A percentile compares a stretch with the other conserved stretches of the same genome.
Conservation (phyloP, 2,329 filamentous ascomycete species). For the Nigrospora osmanthi region DNA sequence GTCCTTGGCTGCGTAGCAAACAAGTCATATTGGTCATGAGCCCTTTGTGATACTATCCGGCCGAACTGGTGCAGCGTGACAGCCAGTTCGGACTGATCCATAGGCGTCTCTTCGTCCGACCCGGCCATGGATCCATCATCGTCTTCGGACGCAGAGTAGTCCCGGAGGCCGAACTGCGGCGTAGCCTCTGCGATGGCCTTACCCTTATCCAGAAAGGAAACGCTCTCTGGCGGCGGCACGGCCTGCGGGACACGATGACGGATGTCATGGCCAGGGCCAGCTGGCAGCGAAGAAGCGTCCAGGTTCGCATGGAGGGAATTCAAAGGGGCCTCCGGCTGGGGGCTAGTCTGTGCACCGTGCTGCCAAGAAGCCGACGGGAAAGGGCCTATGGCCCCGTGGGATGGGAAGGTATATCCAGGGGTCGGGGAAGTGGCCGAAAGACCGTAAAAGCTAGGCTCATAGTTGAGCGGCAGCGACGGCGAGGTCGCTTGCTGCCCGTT, state of each 20-base stretch:
- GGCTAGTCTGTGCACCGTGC: conserved; percentile 3
- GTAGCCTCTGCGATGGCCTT: conserved; percentile 10
- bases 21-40: conserved; percentile 27
- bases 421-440: conserved; percentile 9
- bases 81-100: conserved; percentile 27
- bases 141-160: conserved; percentile 40
- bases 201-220: conserved; percentile 9
- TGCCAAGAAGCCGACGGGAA: conserved; percentile 17
- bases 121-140: conserved; percentile 57
- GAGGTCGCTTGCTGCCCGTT: conserved; percentile 21
- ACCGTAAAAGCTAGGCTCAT: conserved; percentile 13
- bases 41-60: conserved; percentile 26
- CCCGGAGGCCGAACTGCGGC: conserved; percentile 18
- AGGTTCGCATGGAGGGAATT: conserved; percentile 2
- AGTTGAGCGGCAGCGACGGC: conserved; percentile 13
- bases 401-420: conserved; percentile 19
- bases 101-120: conserved; percentile 49
- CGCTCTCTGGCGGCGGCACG: conserved; percentile 6
- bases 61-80: conserved; percentile 31
- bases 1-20: conserved; percentile 38
- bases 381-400: conserved; percentile 18
- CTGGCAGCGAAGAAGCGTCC: too few relatives aligned
- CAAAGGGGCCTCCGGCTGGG: conserved; percentile 4
- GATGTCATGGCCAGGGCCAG: not conserved
- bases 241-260: conserved; percentile 5